Evolutionary conservation across 345 rosid species (phyloP).

Genomic region (Hibiscus tridactylites): DNA sequence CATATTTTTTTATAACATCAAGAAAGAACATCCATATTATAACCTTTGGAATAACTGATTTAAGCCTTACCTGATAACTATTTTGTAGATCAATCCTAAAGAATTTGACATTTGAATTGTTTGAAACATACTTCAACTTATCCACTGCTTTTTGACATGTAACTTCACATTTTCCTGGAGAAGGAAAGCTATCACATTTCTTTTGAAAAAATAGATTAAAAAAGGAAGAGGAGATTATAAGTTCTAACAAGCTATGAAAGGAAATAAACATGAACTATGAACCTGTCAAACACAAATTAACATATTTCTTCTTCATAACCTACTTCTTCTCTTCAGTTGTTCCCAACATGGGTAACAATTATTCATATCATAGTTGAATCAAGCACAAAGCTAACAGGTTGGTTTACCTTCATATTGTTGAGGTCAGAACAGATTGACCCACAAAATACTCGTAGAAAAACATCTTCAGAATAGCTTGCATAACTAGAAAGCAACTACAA

Average conservation of each 20-base stretch:
- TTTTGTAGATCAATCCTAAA: constrained; percentile 16
- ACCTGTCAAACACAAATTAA: background rate
- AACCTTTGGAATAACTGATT: constrained; percentile 6
- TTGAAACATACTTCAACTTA: constrained; percentile 16
- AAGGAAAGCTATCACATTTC: constrained; percentile 5
- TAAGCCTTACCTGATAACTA: constrained; percentile 32
- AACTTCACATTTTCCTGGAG: constrained; percentile 33
- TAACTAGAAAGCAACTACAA: background rate
- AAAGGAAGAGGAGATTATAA: too few relatives aligned
- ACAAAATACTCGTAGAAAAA: background rate
- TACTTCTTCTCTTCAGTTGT: background rate
- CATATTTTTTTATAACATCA: background rate
- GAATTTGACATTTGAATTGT: constrained; percentile 15
- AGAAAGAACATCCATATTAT: background rate
- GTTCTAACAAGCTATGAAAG: background rate
- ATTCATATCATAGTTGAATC: background rate
- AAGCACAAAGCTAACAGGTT: constrained; percentile 1
- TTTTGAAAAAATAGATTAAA: background rate
- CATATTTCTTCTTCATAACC: background rate
- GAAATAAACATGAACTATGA: background rate
- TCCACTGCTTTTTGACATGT: constrained; percentile 22
- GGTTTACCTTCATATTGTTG: background rate
- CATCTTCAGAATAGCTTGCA: background rate
- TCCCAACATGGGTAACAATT: background rate
- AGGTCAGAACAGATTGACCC: background rate